Evolutionary conservation across 805 yeast species (phyloP), one percentile per base, ranked within the genome.

Genomic region (Cyberlindnera veronae): DNA sequence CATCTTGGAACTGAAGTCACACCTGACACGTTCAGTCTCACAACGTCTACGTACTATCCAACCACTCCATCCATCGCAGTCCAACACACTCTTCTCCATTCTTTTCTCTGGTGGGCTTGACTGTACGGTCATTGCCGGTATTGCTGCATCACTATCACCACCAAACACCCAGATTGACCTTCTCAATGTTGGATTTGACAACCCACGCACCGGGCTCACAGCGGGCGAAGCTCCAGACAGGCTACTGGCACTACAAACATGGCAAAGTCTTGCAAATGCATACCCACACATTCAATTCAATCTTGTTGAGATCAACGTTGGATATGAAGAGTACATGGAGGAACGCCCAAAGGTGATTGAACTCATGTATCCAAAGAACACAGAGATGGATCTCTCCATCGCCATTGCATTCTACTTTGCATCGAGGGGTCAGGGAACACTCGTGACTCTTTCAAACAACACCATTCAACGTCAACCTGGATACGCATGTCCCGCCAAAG

Each of bases 391-490:
- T 60, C 63, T 89, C 17, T 85, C 96, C 1, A 93, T 93, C 37
- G 97, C 97, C 2, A 78, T 91, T 45, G 99, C 99, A 0, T 93
- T 93, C 55, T 89, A 81, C 58, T 93, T 89, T 65, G 97, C 98
- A 0, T 74, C 95, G 2, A 68, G 76, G 45, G 85, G 84, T 8
- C 36, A 46, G 8, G 79, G 83, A 0, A 21, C 21, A 3, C n/a
- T n/a, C n/a, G n/a, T n/a, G n/a, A n/a, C n/a, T n/a, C n/a, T n/a
- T n/a, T n/a, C n/a, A n/a, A n/a, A n/a, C n/a, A n/a, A n/a, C n/a
- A n/a, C n/a, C n/a, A n/a, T n/a, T n/a, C n/a, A n/a, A n/a, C n/a
- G n/a, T n/a, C n/a, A n/a, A n/a, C n/a, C n/a, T n/a, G 31, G 13
- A 4, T 83, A 80, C 51, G 47, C 55, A 2, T 74, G 89, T 15